Percentiles rank a stretch among this genome's conserved stretches.
Evolutionary conservation across 2,329 filamentous ascomycete species (phyloP).

Genomic region (Lecanosticta acicola): DNA sequence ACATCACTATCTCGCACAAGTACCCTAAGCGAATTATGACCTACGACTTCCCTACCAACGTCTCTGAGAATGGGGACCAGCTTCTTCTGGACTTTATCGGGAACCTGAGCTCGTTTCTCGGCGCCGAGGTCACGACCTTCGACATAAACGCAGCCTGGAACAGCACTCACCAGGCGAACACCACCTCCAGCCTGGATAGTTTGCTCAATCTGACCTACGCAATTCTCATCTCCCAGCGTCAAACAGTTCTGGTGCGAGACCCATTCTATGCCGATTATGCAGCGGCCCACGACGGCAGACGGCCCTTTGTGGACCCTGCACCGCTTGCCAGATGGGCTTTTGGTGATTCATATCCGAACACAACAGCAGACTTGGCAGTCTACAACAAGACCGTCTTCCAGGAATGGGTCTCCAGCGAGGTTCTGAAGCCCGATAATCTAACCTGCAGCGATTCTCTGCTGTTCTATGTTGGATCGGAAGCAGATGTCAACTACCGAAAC

Average conservation of each 20-base stretch:
- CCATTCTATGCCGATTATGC: conserved; percentile 49
- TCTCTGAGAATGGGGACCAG: conserved; percentile 34
- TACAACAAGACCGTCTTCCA: conserved; percentile 48
- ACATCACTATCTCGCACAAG: conserved; percentile 38
- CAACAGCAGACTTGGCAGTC: conserved; percentile 40
- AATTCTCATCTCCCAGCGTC: conserved; percentile 45
- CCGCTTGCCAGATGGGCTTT: conserved; percentile 46
- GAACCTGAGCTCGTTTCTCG: conserved; percentile 41
- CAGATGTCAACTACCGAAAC: conserved; percentile 42
- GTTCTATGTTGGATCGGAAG: conserved; percentile 44
- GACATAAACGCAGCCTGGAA: conserved; percentile 36
- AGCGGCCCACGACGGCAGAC: conserved; percentile 40
- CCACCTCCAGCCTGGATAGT: conserved; percentile 30
- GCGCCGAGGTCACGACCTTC: conserved; percentile 34
- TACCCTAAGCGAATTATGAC: conserved; percentile 42
- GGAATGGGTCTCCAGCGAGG: conserved; percentile 44
- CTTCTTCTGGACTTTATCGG: conserved; percentile 40
- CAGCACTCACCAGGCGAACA: conserved; percentile 29
- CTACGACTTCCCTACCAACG: conserved; percentile 39
- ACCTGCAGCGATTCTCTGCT: conserved; percentile 48
- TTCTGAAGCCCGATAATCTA: conserved; percentile 38
- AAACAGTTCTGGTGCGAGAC: conserved; percentile 42
- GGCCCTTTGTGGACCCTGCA: conserved; percentile 47
- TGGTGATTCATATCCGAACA: conserved; percentile 38
- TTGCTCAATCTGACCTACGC: conserved; percentile 45